Base-by-base conservation (phyloP, 2,329 filamentous ascomycete genomes). In the Colletotrichum scovillei region DNA sequence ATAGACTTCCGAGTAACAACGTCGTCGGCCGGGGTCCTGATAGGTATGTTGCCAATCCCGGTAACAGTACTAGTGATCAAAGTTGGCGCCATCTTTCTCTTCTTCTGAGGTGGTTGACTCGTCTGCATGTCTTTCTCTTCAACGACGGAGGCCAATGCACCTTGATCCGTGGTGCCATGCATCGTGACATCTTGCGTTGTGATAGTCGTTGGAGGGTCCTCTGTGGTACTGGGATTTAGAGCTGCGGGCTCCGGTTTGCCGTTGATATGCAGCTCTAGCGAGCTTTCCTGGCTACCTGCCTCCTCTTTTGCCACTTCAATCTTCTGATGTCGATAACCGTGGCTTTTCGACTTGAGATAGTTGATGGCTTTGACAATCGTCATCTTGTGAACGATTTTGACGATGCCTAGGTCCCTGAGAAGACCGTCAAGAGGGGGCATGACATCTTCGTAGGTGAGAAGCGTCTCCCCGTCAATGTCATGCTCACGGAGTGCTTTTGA, bases 381-480 rank as follows among this genome's bases (percentile, higher is more conserved):
- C 57, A 85, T 84, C 70, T 90, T 88, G 74, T 92, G 89, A 2
- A 88, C 89, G 24, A 91, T 81, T 4, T 87, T 85, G 52, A 81
- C 87, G 67, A 95, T 83, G 1, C 86, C 88, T 22, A 94, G 84
- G 7, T 89, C 88, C 3, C 80, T 74, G 75, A 85, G 85, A 16
- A 91, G 80, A 42, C 91, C 86, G 14, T 85, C 81, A 16, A 91
- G 81, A 1, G 84, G 82, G 2, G 79, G 75, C 52, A 84, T 84
- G 26, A 88, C 81, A 12, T 92, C 85, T 42, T 88, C 84, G 28
- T 83, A 87, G 0, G 88, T 89, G 1, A 96, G 83, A 0, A 95
- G 85, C 0, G 88, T 86, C 57, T 89, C 85, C 1, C 94, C 94
- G 67, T 92, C 90, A 5, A 96, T 85, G 8, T 91, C 86, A 67